Evolutionary conservation across 805 yeast species (phyloP), one percentile per base, ranked within the genome.

Genomic region (Clavispora carvajalis): DNA sequence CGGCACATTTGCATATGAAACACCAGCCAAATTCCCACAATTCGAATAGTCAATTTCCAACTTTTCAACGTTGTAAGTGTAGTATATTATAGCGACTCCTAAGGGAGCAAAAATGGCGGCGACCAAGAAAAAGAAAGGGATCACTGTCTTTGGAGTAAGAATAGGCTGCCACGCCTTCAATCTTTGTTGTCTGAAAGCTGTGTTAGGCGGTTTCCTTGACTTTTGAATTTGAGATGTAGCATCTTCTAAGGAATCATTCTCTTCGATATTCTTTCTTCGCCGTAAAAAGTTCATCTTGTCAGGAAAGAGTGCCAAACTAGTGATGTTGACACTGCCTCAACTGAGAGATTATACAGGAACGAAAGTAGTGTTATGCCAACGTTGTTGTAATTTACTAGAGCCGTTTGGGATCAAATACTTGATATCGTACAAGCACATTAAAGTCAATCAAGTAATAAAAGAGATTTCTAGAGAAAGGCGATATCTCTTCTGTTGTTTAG

Each of bases 61-160:
- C 51, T 82, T 80, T 55, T 91, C 87, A 12, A 91, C 91, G 47
- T 78, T 76, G 58, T 78, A 74, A n/a, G 88, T 76, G n/a, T 95
- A 82, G 49, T 76, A 76, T 22, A 89, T 62, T 41, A 93, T 74
- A 12, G 87, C 95, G 22, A 90, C 83, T 4, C 99, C 99, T 37
- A 93, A 74, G 1, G 97, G 96, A 1, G 93, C 86, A 64, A 90
- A 89, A 4, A 93, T 72, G 17, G 87, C 68, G 1, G 95, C 87
- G 33, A 86, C 65, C 18, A 84, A 49, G 36, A 89, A 72, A 41
- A 93, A 71, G 38, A 91, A 69, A 3, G 98, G 98, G 34, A 93
- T 74, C 34, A 91, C 97, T 13, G 95, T 82, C 49, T 81, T 81
- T 12, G 98, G 97, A 1, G 96, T 85, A 41, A 93, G 74, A 40